phyloP scores from a whole-genome alignment of 1,284 basidiomycete genomes.

The Sphagnurus paluster region DNA sequence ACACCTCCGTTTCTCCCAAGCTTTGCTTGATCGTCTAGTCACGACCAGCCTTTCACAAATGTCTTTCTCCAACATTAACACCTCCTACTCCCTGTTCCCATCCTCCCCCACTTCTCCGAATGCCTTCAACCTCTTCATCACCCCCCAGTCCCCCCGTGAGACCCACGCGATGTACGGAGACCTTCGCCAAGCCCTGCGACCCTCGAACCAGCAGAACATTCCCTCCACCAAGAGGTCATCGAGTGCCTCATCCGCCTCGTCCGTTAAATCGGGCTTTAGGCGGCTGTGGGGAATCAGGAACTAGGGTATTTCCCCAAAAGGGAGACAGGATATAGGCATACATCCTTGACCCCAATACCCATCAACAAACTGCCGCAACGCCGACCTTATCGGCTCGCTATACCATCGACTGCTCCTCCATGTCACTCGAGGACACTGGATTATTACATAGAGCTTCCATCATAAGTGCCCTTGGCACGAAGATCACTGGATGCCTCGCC shows the following conservation, averaged over 20 bases:
- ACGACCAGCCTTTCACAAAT: constrained; percentile 17
- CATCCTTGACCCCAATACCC: not conserved
- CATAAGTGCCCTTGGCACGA: not conserved
- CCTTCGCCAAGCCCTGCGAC: constrained; percentile 33
- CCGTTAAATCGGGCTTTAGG: constrained; percentile 18
- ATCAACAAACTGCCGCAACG: constrained; percentile 13
- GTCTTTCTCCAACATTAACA: constrained; percentile 21
- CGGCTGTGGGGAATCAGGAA: constrained; percentile 16
- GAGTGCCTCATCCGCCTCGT: constrained; percentile 12
- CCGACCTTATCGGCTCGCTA: constrained; percentile 5
- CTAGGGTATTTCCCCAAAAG: constrained; percentile 8
- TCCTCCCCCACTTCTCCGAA: constrained; percentile 24
- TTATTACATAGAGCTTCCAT: too few relatives aligned
- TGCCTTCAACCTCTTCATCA: constrained; percentile 22
- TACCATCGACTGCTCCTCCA: too few relatives aligned
- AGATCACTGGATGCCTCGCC: not conserved
- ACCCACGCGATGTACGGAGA: constrained; percentile 25
- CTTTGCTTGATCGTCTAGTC: constrained; percentile 14
- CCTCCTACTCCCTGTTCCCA: constrained; percentile 21
- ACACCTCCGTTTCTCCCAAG: not conserved
- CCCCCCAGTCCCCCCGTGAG: constrained; percentile 28
- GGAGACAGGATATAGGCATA: constrained; percentile 1
- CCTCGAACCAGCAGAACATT: constrained; percentile 17
- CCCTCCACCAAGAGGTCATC: constrained; percentile 8
- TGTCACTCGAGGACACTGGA: too few relatives aligned